These are phyloP conservation scores for Colletotrichum eremochloae DNA, from an alignment of 2,329 filamentous ascomycete genomes.

Conservation along the genomic window DNA sequence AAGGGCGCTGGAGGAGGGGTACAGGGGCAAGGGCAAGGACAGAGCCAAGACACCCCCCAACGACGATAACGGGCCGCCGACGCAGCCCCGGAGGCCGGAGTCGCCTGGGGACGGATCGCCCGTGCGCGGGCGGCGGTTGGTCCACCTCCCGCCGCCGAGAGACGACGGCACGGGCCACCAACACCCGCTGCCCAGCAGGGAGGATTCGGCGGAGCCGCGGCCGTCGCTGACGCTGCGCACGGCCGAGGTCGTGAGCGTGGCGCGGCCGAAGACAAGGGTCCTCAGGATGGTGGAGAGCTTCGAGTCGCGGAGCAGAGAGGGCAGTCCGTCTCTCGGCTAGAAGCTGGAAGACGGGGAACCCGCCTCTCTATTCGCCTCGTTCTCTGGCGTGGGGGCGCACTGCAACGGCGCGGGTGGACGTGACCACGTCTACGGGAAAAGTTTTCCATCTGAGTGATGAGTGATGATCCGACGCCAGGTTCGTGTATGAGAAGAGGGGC, in stretches of 20 bases:
- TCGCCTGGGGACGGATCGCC: conserved; percentile 29
- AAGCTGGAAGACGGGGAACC: not conserved
- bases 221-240: conserved; percentile 55
- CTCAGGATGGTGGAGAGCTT: conserved; percentile 69
- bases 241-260: conserved; percentile 61
- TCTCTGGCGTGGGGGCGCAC: conserved; percentile 3
- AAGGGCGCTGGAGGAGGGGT: conserved; percentile 14
- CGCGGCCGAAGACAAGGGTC: conserved; percentile 61
- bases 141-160: conserved; percentile 41
- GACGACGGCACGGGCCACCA: conserved; percentile 15
- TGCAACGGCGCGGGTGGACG: not conserved
- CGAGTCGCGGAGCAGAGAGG: conserved; percentile 59
- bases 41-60: conserved; percentile 35
- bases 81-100: conserved; percentile 30
- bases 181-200: conserved; percentile 2
- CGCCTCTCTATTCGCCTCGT: conserved; percentile 1
- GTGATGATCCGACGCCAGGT: not conserved
- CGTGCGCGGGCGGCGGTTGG: conserved; percentile 35
- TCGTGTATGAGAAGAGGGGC: not conserved
- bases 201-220: conserved; percentile 45
- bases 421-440: not conserved
- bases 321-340: conserved; percentile 52
- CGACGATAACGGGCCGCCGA: not conserved
- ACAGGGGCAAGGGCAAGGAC: conserved; percentile 36
- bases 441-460: not conserved